Base-by-base conservation (phyloP, 2,329 filamentous ascomycete species). In the Phaeosphaeria sp. region DNA sequence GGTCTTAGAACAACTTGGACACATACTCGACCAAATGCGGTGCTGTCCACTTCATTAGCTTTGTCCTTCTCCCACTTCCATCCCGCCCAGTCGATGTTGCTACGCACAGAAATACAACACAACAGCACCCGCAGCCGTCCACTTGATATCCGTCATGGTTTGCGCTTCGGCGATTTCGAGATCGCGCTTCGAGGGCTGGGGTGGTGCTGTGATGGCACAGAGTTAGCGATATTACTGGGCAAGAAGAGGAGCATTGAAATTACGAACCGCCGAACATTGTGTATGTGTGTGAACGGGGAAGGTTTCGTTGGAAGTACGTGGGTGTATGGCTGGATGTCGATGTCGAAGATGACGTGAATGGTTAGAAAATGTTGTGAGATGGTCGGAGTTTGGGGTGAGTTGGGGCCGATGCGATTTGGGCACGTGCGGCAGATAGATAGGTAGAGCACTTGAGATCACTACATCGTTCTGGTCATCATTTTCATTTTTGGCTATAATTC, bases 81-180 rank as follows among this genome's bases (percentile, higher is more conserved):
- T 20, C 7, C n/a, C 25, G 18, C 1, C 13, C 13, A 33, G 27
- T 7, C 30, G 7, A 11, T 43, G 2, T 4, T 18, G 3, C 15
- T 21, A 46, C 90, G 56, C 87, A 95, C 91, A 92, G 59, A 95
- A 80, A 75, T 94, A 94, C 49, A 95, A 84, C 50, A 90, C 77
- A 41, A 89, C 82, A 62, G 88, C 88, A 17, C 87, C 87, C 41
- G 86, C 84, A 54, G 89, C 74, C 61, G 89, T 89, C 69, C 83
- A 84, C 80, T 90, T 87, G 66, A 94, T 81, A 50, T 88, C 90
- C 67, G 84, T 82, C 71, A 81, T 81, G 50, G 91, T 90, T 75
- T 89, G 85, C 59, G 82, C 81, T 82, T 93, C 90, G 46, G 72
- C 73, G 49, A 58, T 62, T 65, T 84, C 84, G 75, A 93, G 84